phyloP scores from a whole-genome alignment of 176 grass and related monocot genomes.

The Melocanna baccifera region DNA sequence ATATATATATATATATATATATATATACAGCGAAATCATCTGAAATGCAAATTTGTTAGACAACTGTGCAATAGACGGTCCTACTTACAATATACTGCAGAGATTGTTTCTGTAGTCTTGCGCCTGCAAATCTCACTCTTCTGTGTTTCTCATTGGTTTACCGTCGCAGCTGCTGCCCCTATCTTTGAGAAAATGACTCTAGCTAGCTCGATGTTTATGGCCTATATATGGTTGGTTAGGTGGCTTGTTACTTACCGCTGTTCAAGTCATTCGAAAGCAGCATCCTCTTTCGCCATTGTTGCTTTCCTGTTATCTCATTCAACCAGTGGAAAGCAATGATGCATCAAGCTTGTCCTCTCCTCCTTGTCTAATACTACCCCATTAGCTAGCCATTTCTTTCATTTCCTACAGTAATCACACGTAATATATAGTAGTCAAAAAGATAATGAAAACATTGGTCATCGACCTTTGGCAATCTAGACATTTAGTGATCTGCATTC shows the following conservation, averaged over 20 bases:
- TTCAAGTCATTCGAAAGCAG: constrained; percentile 23
- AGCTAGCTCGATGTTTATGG: neutral
- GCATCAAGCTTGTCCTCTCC: constrained; percentile 32
- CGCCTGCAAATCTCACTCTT: constrained; percentile 31
- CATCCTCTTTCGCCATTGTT: constrained; percentile 24
- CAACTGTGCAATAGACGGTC: no score
- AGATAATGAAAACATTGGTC: neutral
- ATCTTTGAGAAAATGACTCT: constrained; percentile 5
- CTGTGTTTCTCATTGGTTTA: constrained; percentile 36
- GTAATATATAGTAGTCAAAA: neutral
- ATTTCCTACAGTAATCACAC: constrained; percentile 6
- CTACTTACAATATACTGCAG: neutral
- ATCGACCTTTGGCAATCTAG: neutral
- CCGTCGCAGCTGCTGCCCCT: neutral
- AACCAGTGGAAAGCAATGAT: constrained; percentile 21
- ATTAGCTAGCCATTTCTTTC: neutral
- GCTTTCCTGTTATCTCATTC: constrained; percentile 33
- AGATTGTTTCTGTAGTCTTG: neutral
- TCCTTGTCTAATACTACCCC: constrained; percentile 13
- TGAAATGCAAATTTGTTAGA: no score
- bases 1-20: no score
- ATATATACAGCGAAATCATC: no score
- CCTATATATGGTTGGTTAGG: neutral
- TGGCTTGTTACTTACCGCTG: constrained; percentile 6
- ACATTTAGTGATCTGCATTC: neutral